phyloP scores from a whole-genome alignment of 169 alveolate genomes.

The Eimeria praecox region DNA sequence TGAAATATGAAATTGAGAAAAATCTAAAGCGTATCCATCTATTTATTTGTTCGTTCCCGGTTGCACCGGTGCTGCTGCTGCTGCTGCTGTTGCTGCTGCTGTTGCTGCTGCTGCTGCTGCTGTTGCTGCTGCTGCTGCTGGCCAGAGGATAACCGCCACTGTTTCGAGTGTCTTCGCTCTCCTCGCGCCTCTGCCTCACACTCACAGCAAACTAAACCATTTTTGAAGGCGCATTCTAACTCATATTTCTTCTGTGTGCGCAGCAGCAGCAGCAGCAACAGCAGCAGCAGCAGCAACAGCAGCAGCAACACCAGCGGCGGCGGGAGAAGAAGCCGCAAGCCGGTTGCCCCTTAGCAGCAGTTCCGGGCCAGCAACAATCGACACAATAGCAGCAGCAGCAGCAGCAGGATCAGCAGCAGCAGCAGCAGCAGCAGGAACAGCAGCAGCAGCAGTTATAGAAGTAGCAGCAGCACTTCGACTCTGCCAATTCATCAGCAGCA shows the following conservation, averaged over 20 bases:
- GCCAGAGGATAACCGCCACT: neutral
- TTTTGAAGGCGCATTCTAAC: neutral
- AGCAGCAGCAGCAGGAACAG: neutral
- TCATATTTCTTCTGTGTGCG: neutral
- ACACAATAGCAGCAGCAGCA: neutral
- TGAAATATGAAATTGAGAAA: neutral
- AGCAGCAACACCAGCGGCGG: neutral
- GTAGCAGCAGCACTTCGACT: neutral
- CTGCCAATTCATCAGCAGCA: neutral
- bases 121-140: conserved; percentile 29
- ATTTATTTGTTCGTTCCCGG: neutral
- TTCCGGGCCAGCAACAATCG: neutral
- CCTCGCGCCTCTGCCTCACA: neutral
- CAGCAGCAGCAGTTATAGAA: neutral
- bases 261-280: neutral
- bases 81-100: neutral
- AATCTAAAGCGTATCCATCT: neutral
- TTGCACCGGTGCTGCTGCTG: neutral
- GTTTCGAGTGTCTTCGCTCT: conserved; percentile 5
- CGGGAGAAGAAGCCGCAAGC: neutral
- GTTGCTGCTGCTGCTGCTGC: neutral
- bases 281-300: neutral
- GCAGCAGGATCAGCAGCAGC: neutral
- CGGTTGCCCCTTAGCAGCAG: neutral
- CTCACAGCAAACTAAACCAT: neutral